These are phyloP conservation scores for Davidsoniella eucalypti DNA, from an alignment of 2,329 filamentous ascomycete genomes.

Conservation along the genomic window DNA sequence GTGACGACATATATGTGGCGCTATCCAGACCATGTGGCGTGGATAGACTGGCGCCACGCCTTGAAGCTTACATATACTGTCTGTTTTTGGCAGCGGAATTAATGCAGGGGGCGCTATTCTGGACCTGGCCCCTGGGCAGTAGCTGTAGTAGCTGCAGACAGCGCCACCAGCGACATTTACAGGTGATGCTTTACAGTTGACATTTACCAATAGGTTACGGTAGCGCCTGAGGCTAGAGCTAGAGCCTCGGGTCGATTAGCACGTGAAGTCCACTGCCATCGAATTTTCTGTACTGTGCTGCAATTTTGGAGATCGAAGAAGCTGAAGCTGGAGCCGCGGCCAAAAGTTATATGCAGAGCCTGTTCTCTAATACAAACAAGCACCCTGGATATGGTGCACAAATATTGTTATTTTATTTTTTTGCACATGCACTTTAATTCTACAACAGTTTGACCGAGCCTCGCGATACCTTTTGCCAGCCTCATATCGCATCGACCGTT, in stretches of 20 bases:
- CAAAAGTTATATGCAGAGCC: too few species aligned
- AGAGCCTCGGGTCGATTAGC: background rate
- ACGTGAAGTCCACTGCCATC: background rate
- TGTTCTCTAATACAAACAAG: background rate
- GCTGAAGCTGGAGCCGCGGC: too few species aligned
- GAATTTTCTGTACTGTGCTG: too few species aligned
- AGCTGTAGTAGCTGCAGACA: too few species aligned
- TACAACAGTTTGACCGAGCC: background rate
- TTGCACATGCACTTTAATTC: background rate
- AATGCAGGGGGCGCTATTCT: background rate
- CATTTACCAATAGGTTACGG: too few species aligned
- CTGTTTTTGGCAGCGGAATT: background rate
- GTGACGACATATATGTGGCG: constrained; percentile 6
- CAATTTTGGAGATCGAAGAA: too few species aligned
- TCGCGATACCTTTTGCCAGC: too few species aligned
- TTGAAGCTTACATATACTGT: background rate
- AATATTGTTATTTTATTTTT: background rate
- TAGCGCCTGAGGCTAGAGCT: too few species aligned
- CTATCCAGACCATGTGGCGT: background rate
- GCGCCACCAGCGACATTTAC: too few species aligned
- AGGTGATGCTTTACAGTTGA: too few species aligned
- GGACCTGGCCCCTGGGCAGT: background rate
- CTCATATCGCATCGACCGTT: too few species aligned
- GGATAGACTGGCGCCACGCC: background rate
- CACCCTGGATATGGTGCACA: background rate